Percentiles rank a stretch among this genome's conserved stretches.
phyloP scores from a whole-genome alignment of 768 basidiomycete species.

The Mycena floridula region DNA sequence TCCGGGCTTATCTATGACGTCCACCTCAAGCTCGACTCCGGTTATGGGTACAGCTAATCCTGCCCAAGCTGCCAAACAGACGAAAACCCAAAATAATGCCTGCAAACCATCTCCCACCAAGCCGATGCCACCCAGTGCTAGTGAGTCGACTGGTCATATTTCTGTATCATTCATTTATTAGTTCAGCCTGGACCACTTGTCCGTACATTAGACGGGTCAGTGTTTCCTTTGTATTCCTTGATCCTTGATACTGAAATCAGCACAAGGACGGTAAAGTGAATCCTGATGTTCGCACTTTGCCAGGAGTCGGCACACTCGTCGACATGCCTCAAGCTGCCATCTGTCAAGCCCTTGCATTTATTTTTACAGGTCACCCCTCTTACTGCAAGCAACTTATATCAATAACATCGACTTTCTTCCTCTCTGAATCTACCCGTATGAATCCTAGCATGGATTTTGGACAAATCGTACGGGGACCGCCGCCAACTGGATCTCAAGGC shows the following conservation, averaged over 20 bases:
- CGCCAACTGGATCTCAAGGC: slow-evolving; percentile 32
- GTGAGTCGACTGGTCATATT: slow-evolving; percentile 23
- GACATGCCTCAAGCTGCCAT: slow-evolving; percentile 35
- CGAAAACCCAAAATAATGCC: slow-evolving; percentile 21
- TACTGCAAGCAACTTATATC: slow-evolving; percentile 30
- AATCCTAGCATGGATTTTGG: slow-evolving; percentile 51
- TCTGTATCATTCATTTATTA: slow-evolving; percentile 1
- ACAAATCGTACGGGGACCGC: slow-evolving; percentile 48
- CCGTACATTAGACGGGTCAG: slow-evolving; percentile 38
- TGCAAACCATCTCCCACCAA: slow-evolving; percentile 48
- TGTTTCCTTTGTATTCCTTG: too few relatives aligned
- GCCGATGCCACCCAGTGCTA: slow-evolving; percentile 41
- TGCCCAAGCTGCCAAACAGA: slow-evolving; percentile 25
- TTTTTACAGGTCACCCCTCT: slow-evolving; percentile 20
- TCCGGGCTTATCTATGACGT: too few relatives aligned
- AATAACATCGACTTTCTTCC: slow-evolving; percentile 42
- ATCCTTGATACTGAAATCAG: too few relatives aligned
- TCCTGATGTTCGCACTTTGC: slow-evolving; percentile 44
- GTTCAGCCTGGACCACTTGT: slow-evolving; percentile 32
- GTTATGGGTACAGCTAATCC: slow-evolving; percentile 24
- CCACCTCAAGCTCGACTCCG: slow-evolving; percentile 8
- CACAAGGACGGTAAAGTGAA: slow-evolving; percentile 55
- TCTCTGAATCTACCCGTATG: slow-evolving; percentile 36
- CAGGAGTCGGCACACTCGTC: slow-evolving; percentile 34
- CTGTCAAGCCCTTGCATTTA: slow-evolving; percentile 39